Percentiles rank a stretch among this genome's conserved stretches.
Conservation (phyloP, 2,329 filamentous ascomycete species). For the Fusarium pseudoanthophilum region DNA sequence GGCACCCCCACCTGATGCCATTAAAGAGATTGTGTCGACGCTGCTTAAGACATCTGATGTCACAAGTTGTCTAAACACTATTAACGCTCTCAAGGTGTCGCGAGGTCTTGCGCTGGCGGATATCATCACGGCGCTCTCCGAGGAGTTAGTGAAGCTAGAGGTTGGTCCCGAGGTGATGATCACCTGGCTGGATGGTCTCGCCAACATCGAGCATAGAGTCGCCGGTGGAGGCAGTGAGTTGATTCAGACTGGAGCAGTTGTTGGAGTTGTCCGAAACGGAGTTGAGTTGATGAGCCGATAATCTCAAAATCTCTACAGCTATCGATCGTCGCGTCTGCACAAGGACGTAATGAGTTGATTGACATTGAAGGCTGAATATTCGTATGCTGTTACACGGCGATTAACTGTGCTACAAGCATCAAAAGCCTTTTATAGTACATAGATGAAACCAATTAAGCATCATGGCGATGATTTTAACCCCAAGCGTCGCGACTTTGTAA, state of each 20-base stretch:
- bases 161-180: constrained; percentile 89
- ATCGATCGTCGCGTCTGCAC: neutral
- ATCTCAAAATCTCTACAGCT: neutral
- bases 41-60: constrained; percentile 88
- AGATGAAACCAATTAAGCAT: constrained; percentile 4
- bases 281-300: constrained; percentile 73
- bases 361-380: neutral
- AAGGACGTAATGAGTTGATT: neutral
- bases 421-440: constrained; percentile 10
- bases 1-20: constrained; percentile 89
- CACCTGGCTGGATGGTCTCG: constrained; percentile 89
- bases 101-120: constrained; percentile 93
- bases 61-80: constrained; percentile 85
- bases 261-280: constrained; percentile 87
- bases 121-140: constrained; percentile 86
- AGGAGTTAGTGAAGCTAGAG: constrained; percentile 84
- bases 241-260: constrained; percentile 91
- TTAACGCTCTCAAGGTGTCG: constrained; percentile 86
- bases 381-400: neutral
- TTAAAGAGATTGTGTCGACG: constrained; percentile 84
- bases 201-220: constrained; percentile 91
- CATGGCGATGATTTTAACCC: neutral
- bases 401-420: neutral
- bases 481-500: neutral
- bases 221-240: constrained; percentile 87